Base-by-base conservation (phyloP, 2,329 filamentous ascomycete species). In the Epichloe sibirici region DNA sequence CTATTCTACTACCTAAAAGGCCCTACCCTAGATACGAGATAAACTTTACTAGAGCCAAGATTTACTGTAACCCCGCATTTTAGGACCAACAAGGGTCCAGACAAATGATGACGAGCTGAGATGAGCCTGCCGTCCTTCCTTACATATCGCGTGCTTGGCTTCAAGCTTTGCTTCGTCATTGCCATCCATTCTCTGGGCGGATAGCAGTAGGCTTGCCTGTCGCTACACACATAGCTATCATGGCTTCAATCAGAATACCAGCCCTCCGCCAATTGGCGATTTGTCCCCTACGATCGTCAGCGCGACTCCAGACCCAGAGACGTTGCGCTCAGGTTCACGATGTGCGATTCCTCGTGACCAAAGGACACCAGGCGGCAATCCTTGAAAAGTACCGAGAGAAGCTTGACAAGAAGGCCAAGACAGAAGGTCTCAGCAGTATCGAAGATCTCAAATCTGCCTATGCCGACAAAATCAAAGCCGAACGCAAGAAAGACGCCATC, bases 241-340 rank as follows among this genome's bases (percentile, higher is more conserved):
- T 82, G 78, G 69, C 76, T 39, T 74, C 72, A 39, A 61, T 75
- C 44, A 69, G 74, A 58, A 64, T 72, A 35, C 70, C 72, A 47
- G 65, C 70, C 25, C 67, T 83, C 40, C 77, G 78, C 40, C 70
- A 74, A 54, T 60, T 79, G 35, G 57, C 65, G 52, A 60, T 60
- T 58, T 61, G 61, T 53, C 64, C 66, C 12, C 50, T 65, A 45
- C 67, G 65, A 51, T 56, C 62, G 11, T 59, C 65, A 31, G 65
- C 64, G 56, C 62, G 63, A 51, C 58, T 65, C 52, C 66, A 72
- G 13, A 49, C 35, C 59, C 91, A 96, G 69, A 81, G 85, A 52
- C 82, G 90, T 66, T 94, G 88, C 86, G 91, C 91, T 2, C 88
- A 88, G 62, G 90, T 96, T 34, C 88, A 94, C 68, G 88, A 96